Percentiles rank a stretch among this genome's conserved stretches.
Conservation (phyloP, 257 asterid genomes). For the Solanum pinnatisectum region DNA sequence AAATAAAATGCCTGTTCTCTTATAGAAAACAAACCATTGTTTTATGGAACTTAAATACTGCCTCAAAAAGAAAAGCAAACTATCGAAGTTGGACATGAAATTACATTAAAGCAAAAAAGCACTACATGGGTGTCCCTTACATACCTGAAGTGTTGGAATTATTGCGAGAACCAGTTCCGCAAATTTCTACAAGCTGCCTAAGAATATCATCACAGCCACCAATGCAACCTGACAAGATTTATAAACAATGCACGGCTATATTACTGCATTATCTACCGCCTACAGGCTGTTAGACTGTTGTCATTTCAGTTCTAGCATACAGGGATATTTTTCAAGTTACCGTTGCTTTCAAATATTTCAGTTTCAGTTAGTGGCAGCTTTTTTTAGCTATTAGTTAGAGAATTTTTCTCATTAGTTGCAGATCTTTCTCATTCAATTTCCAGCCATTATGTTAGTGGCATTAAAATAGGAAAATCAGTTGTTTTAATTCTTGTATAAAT, state of each 20-base stretch:
- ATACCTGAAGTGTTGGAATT: conserved; percentile 51
- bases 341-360: too few relatives aligned
- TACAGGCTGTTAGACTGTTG: too few relatives aligned
- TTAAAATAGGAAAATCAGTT: too few relatives aligned
- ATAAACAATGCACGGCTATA: not conserved
- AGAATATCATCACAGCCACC: conserved; percentile 91
- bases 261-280: not conserved
- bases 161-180: conserved; percentile 92
- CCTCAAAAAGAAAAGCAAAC: not conserved
- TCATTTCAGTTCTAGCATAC: too few relatives aligned
- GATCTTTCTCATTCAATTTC: too few relatives aligned
- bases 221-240: conserved; percentile 60
- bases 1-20: not conserved
- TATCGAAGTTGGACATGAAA: not conserved
- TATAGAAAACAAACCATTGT: not conserved
- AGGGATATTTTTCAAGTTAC: too few relatives aligned
- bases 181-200: conserved; percentile 70
- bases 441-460: too few relatives aligned
- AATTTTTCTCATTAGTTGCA: too few relatives aligned
- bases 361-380: too few relatives aligned
- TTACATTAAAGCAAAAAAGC: not conserved
- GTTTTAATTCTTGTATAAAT: too few relatives aligned
- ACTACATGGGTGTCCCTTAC: not conserved
- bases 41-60: not conserved
- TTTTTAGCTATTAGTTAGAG: too few relatives aligned